Evolutionary conservation across 163 green algal genomes (phyloP).

Genomic region (Chloromonas sp.): DNA sequence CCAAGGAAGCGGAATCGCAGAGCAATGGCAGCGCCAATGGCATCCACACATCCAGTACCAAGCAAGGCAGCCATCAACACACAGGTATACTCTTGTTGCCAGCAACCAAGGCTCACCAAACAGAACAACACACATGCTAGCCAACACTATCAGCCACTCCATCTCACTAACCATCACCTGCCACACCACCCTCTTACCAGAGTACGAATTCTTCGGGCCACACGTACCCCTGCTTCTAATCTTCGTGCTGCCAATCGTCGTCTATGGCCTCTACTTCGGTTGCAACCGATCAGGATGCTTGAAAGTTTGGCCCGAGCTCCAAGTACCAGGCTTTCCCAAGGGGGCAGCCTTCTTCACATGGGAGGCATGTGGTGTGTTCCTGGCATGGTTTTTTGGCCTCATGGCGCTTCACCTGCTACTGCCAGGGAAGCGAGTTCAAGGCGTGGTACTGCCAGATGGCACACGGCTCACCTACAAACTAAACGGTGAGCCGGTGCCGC

Average conservation of each 20-base stretch:
- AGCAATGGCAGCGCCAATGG: too few species aligned
- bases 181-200: neutral
- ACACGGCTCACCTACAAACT: constrained; percentile 81
- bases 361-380: constrained; percentile 47
- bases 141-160: too few species aligned
- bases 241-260: constrained; percentile 64
- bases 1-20: too few species aligned
- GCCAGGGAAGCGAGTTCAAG: constrained; percentile 57
- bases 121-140: too few species aligned
- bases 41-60: too few species aligned
- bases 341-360: constrained; percentile 29
- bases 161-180: neutral
- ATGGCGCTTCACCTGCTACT: constrained; percentile 72
- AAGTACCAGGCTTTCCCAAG: constrained; percentile 27
- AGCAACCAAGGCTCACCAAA: too few species aligned
- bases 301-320: constrained; percentile 23
- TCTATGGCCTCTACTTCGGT: constrained; percentile 63
- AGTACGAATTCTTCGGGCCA: constrained; percentile 86
- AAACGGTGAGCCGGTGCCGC: constrained; percentile 58
- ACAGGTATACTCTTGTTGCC: too few species aligned
- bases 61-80: too few species aligned
- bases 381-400: constrained; percentile 66
- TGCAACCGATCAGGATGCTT: constrained; percentile 70
- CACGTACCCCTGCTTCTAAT: constrained; percentile 69
- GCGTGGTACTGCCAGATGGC: constrained; percentile 57